Percentiles rank a stretch among this genome's conserved stretches.
phyloP scores from a whole-genome alignment of 352 stramenopile genomes.

The Globisporangium lucens region DNA sequence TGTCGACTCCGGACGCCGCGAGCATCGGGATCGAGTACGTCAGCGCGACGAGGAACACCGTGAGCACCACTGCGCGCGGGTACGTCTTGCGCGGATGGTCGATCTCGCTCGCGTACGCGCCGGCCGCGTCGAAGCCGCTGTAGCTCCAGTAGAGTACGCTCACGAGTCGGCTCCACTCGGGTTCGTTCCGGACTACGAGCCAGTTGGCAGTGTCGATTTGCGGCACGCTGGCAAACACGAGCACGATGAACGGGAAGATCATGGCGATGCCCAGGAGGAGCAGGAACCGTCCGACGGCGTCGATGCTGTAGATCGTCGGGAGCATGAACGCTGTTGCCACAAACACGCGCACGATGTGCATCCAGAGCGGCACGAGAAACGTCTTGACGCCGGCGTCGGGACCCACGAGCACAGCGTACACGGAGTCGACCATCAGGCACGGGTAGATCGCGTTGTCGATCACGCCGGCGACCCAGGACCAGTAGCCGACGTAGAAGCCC shows the following conservation, averaged over 20 bases:
- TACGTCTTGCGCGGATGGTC: slow-evolving; percentile 65
- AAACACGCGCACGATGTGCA: slow-evolving; percentile 22
- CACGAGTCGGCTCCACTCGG: slow-evolving; percentile 58
- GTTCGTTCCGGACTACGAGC: slow-evolving; percentile 61
- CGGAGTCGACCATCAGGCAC: slow-evolving; percentile 74
- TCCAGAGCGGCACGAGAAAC: slow-evolving; percentile 9
- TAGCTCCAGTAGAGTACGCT: slow-evolving; percentile 85
- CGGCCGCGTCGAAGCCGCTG: slow-evolving; percentile 71
- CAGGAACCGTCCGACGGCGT: slow-evolving; percentile 61
- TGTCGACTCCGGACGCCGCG: slow-evolving; percentile 61
- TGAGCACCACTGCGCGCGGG: slow-evolving; percentile 72
- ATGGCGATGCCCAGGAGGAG: slow-evolving; percentile 45
- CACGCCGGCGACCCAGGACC: slow-evolving; percentile 77
- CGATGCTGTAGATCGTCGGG: slow-evolving; percentile 63
- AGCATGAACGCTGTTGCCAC: slow-evolving; percentile 72
- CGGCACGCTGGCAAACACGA: slow-evolving; percentile 44
- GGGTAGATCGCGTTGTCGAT: slow-evolving; percentile 88
- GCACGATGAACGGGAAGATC: slow-evolving; percentile 64
- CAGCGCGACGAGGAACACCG: slow-evolving; percentile 68
- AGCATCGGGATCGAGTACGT: slow-evolving; percentile 71
- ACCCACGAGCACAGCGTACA: slow-evolving; percentile 17
- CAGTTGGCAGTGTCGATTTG: slow-evolving; percentile 63
- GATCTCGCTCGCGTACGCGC: slow-evolving; percentile 72
- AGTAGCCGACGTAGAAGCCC: slow-evolving; percentile 85
- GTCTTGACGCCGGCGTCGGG: slow-evolving; percentile 19